These are phyloP conservation scores for Tuber indicum DNA, from an alignment of 495 filamentous ascomycete species.

Conservation along the genomic window DNA sequence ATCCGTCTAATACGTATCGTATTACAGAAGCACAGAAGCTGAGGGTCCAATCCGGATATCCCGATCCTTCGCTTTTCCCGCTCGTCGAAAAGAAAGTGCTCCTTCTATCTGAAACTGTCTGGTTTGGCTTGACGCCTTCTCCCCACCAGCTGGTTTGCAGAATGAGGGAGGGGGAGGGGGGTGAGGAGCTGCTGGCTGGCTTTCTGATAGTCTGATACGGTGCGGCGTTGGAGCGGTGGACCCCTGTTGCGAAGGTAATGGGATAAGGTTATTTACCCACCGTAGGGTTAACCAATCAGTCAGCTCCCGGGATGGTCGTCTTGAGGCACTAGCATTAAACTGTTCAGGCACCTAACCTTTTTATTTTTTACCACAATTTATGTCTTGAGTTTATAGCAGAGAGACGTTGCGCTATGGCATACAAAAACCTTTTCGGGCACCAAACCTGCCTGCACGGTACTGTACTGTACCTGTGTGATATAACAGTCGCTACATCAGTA, in stretches of 20 bases:
- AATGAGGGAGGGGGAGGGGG: not conserved
- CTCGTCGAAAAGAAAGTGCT: not conserved
- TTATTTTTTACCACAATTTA: no score
- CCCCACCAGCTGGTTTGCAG: not conserved
- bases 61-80: not conserved
- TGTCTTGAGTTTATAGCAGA: no score
- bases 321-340: no score
- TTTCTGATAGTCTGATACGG: not conserved
- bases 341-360: not conserved
- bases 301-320: not conserved
- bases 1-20: not conserved
- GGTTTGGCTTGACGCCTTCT: constrained; percentile 1
- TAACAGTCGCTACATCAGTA: not conserved
- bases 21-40: not conserved
- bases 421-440: no score
- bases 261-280: not conserved
- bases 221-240: not conserved
- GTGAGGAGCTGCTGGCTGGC: not conserved
- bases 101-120: not conserved
- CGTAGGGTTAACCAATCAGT: not conserved
- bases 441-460: not conserved
- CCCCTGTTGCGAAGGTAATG: not conserved
- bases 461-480: not conserved
- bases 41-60: not conserved
- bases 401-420: no score